Conservation (phyloP, 306 rosid genomes). For the Sechiopsis laciniata region DNA sequence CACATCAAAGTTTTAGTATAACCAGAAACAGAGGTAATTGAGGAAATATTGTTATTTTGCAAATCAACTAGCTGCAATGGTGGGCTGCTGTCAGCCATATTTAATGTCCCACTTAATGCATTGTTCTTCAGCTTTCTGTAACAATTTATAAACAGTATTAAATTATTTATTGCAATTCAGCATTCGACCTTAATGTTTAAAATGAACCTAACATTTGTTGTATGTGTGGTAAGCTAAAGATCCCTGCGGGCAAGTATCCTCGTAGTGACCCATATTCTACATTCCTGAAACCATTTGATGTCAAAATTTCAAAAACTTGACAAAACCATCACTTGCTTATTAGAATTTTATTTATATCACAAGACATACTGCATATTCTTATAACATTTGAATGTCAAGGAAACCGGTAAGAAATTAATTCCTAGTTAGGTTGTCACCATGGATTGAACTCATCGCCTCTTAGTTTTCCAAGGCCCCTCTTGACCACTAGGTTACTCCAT, state of each 20-base stretch:
- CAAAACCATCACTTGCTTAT: background rate
- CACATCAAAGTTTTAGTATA: constrained; percentile 62
- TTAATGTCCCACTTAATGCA: constrained; percentile 49
- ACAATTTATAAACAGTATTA: background rate
- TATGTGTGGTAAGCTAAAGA: constrained; percentile 63
- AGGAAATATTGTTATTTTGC: constrained; percentile 60
- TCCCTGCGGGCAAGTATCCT: constrained; percentile 59
- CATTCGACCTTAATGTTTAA: background rate
- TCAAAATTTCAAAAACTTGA: background rate
- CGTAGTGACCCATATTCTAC: constrained; percentile 66
- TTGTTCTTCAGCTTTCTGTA: constrained; percentile 70
- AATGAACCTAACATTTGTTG: constrained; percentile 77
- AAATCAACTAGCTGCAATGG: constrained; percentile 70
- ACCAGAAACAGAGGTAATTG: constrained; percentile 37
- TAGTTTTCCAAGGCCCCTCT: too few species aligned
- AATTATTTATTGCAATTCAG: constrained; percentile 13
- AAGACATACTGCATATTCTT: too few species aligned
- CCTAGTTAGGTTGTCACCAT: too few species aligned
- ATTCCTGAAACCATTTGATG: constrained; percentile 35
- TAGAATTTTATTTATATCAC: too few species aligned
- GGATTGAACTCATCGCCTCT: too few species aligned
- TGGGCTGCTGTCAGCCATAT: constrained; percentile 62
- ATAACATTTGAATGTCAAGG: too few species aligned
- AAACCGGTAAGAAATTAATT: too few species aligned
- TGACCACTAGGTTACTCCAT: too few species aligned